A percentile compares a stretch with the other conserved stretches of the same genome.
Evolutionary conservation across 1,139 yeast genomes (phyloP).

Genomic region (Blastobotrys arbuscula): DNA sequence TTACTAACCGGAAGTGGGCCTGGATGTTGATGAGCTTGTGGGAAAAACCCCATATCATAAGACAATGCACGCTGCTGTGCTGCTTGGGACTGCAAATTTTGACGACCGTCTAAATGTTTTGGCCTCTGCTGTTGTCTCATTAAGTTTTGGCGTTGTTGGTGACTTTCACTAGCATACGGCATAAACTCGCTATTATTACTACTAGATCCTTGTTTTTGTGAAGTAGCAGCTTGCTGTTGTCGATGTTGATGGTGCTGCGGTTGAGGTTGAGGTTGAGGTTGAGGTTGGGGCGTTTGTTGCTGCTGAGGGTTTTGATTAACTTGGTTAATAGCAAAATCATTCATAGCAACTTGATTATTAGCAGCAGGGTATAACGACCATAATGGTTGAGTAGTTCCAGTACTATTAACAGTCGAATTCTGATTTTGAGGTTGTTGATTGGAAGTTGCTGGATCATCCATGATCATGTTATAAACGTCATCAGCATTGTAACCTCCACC

Average conservation of each 20-base stretch:
- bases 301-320: not conserved
- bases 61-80: constrained; percentile 17
- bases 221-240: not conserved
- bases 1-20: constrained; percentile 3
- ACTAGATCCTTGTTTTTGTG: not conserved
- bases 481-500: not conserved
- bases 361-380: constrained; percentile 22
- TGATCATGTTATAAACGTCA: not conserved
- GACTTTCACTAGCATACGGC: constrained; percentile 25
- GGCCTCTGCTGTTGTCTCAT: constrained; percentile 14
- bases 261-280: constrained; percentile 10
- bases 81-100: too few relatives aligned
- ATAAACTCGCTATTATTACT: constrained; percentile 15
- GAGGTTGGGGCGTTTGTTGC: constrained; percentile 12
- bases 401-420: not conserved
- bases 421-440: not conserved
- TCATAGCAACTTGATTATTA: constrained; percentile 5
- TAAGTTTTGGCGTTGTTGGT: constrained; percentile 24
- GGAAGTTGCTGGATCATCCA: not conserved
- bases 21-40: constrained; percentile 14
- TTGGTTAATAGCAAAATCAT: constrained; percentile 8
- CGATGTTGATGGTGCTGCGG: not conserved
- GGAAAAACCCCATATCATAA: constrained; percentile 9
- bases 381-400: constrained; percentile 17
- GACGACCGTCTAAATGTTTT: not conserved